Base-by-base conservation (phyloP, 352 stramenopile genomes). In the Phytopythium ostracodes region DNA sequence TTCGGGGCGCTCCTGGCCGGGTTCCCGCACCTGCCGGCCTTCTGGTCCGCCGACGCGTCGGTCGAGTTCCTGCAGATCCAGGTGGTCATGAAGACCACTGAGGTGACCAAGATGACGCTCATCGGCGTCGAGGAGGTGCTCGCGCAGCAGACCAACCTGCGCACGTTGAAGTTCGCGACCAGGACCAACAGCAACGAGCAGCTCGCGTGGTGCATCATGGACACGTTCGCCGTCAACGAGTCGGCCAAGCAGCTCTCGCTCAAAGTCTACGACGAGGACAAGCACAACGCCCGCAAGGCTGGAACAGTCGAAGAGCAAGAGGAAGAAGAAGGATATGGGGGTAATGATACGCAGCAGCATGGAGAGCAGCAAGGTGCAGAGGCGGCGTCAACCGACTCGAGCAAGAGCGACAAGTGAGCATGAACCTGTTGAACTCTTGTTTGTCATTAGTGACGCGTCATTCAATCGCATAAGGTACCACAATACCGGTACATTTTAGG, bases 51-150 rank as follows among this genome's bases (percentile, higher is more conserved):
- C 3, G 65, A 78, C 47, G 70, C 73, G 7, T 61, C 65, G 25
- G 66, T 81, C 54, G 73, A 81, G 71, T 72, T 73, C 52, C 57
- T 81, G 65, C 60, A 68, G 46, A 67, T 81, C 56, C 54, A 60
- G 9, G 63, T 81, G 50, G 62, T 20, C n/a, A 76, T 71, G 33
- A 72, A 66, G 40, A 81, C 70, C 31, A 61, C 66, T 2, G 73
- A 81, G 59, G 68, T 66, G 44, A 72, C 64, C 2, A 76, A 67
- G 47, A 76, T 81, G 70, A 81, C 73, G 53, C 57, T 78, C 9
- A 47, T 78, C n/a, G 73, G 65, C 20, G 51, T 78, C 22, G 73
- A 81, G 29, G 68, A 78, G 44, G 66, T 65, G 44, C 53, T 81
- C 2, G 73, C 60, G 40, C 47, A 76, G 63, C 73, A 81, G 47